Conservation (phyloP, 169 alveolate species). For the Plasmodium adleri region DNA sequence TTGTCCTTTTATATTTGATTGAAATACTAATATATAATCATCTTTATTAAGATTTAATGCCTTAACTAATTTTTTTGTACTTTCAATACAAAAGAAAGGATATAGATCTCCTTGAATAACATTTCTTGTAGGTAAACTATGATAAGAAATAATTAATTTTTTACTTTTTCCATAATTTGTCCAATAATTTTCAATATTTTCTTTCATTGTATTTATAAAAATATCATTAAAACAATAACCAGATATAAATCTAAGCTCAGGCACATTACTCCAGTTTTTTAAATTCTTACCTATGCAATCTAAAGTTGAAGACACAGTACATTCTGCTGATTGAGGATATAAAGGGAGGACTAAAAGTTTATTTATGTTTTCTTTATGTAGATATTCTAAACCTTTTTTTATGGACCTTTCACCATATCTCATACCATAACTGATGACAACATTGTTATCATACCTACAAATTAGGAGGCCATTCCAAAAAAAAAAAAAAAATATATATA, state of each 20-base stretch:
- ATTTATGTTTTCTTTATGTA: slow-evolving; percentile 66
- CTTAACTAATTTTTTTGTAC: slow-evolving; percentile 50
- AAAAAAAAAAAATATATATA: neutral
- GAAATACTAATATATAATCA: slow-evolving; percentile 60
- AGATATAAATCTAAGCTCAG: slow-evolving; percentile 78
- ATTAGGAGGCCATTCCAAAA: no score
- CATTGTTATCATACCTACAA: slow-evolving; percentile 36
- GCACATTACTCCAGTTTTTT: slow-evolving; percentile 78
- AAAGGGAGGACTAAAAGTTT: slow-evolving; percentile 80
- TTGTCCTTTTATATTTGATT: slow-evolving; percentile 58
- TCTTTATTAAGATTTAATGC: slow-evolving; percentile 40
- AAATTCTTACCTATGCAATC: slow-evolving; percentile 76
- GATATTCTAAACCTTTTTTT: slow-evolving; percentile 44
- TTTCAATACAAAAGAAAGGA: slow-evolving; percentile 75
- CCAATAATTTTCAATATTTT: slow-evolving; percentile 77
- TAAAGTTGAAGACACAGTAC: slow-evolving; percentile 78
- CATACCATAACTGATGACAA: slow-evolving; percentile 70
- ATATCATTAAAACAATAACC: slow-evolving; percentile 79
- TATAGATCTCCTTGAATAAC: slow-evolving; percentile 66
- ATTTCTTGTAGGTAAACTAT: slow-evolving; percentile 42
- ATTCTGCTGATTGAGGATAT: slow-evolving; percentile 82
- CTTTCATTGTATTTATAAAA: slow-evolving; percentile 76
- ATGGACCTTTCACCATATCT: slow-evolving; percentile 79
- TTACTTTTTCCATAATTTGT: slow-evolving; percentile 58
- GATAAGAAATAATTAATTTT: slow-evolving; percentile 68